Conservation (phyloP, 495 filamentous ascomycete species). For the Chaetomium fimeti region DNA sequence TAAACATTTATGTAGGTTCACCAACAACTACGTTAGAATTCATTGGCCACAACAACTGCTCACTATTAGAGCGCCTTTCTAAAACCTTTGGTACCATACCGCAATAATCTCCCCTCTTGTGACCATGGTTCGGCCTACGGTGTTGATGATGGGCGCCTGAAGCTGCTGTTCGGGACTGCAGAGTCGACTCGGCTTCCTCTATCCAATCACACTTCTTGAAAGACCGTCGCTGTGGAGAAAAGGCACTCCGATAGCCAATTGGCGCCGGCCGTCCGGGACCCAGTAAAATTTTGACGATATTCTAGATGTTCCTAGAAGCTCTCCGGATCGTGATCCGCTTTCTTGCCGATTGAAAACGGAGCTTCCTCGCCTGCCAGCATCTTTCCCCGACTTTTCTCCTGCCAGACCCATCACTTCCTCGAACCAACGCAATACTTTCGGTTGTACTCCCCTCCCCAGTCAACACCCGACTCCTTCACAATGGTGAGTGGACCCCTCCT, state of each 20-base stretch:
- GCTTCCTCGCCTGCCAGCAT: constrained; percentile 13
- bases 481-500: constrained; percentile 19
- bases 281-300: constrained; percentile 34
- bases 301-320: constrained; percentile 39
- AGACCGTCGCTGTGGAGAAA: constrained; percentile 18
- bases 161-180: background rate
- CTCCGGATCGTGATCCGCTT: constrained; percentile 24
- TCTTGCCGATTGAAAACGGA: constrained; percentile 22
- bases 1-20: too few relatives aligned
- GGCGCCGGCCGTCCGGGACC: constrained; percentile 16
- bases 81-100: too few relatives aligned
- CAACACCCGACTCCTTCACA: constrained; percentile 17
- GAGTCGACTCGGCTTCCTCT: background rate
- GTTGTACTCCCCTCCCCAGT: background rate
- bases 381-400: constrained; percentile 8
- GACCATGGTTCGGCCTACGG: background rate
- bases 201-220: constrained; percentile 23
- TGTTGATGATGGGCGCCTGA: background rate
- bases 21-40: too few relatives aligned
- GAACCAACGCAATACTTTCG: background rate
- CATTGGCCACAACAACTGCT: too few relatives aligned
- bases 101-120: background rate
- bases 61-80: too few relatives aligned
- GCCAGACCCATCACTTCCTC: background rate
- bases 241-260: constrained; percentile 17